Evolutionary conservation across 768 basidiomycete species (phyloP).

Genomic region (Boletus subcaerulescens): DNA sequence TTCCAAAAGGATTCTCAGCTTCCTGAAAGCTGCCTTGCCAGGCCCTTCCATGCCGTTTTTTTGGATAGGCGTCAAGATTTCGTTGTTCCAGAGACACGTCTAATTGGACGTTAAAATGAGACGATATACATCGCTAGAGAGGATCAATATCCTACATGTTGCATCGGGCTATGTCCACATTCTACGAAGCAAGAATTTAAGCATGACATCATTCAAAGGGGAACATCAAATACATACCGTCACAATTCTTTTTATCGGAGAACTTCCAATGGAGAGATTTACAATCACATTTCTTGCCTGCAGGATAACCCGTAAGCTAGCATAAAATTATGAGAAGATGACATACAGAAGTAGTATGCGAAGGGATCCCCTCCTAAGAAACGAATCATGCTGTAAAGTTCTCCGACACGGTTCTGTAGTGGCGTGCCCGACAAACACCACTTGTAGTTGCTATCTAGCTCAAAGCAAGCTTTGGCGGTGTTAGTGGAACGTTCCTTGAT

Average conservation of each 20-base stretch:
- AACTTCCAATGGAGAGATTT: constrained; percentile 97
- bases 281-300: constrained; percentile 89
- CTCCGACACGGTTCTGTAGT: constrained; percentile 97
- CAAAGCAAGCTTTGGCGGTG: constrained; percentile 96
- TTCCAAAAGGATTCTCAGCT: constrained; percentile 84
- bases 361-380: constrained; percentile 94
- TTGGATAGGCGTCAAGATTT: constrained; percentile 95
- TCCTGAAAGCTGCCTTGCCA: constrained; percentile 84
- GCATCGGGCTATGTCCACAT: constrained; percentile 84
- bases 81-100: constrained; percentile 97
- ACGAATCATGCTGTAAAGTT: constrained; percentile 90
- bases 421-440: constrained; percentile 99
- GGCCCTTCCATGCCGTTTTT: constrained; percentile 80
- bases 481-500: constrained; percentile 95
- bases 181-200: constrained; percentile 40
- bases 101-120: constrained; percentile 26
- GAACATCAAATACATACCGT: constrained; percentile 49
- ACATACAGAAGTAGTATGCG: constrained; percentile 85
- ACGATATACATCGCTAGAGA: not conserved
- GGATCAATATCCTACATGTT: constrained; percentile 50
- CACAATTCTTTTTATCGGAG: constrained; percentile 75
- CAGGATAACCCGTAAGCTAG: not conserved
- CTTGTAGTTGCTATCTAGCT: constrained; percentile 70
- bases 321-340: not conserved
- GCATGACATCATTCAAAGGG: not conserved